Base-by-base conservation (phyloP, 192 early-diverging fungal genomes). In the Endogone sp. region DNA sequence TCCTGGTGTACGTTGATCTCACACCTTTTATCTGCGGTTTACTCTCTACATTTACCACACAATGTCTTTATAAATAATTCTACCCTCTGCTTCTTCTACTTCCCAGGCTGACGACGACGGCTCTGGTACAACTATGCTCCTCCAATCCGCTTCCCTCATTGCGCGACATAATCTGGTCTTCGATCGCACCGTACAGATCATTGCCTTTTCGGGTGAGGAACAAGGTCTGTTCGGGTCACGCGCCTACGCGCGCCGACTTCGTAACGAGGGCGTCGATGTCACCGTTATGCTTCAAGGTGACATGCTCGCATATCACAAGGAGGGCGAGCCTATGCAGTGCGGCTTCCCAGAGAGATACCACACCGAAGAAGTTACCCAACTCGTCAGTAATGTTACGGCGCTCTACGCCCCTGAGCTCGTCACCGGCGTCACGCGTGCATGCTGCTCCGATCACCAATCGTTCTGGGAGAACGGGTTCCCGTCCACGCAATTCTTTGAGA, bases 211-310 rank as follows among this genome's bases (percentile, higher is more conserved):
- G 29, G 79, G 79, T 59, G 79, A 80, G 74, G 79, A 80, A 56
- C 75, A 80, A 78, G 79, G 79, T 13, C 63, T 80, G 24, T 74
- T 80, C 26, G 79, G 79, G 11, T 80, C 79, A 27, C 71, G 71
- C 13, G 79, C 79, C 2, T 68, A 73, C 69, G 71, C 79, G 27
- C 75, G 68, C 62, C 68, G 73, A 57, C 26, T 77, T 31, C 71
- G 71, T 61, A 26, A 44, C 25, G 44, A 67, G 13, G 68, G 63
- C 2, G 75, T 68, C 20, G 63, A 29, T 9, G 77, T 80, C 59
- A 77, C 73, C 0, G 71, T 76, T 67, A 80, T 80, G 79, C 65
- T 80, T 44, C 79, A 80, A 25, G 79, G 79, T 54, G 79, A 80
- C n/a, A 80, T 80, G 79, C 58, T 80, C 59, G 79, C 79, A 2